Evolutionary conservation across 257 asterid species (phyloP).

Genomic region (Solanum pinnatisectum): DNA sequence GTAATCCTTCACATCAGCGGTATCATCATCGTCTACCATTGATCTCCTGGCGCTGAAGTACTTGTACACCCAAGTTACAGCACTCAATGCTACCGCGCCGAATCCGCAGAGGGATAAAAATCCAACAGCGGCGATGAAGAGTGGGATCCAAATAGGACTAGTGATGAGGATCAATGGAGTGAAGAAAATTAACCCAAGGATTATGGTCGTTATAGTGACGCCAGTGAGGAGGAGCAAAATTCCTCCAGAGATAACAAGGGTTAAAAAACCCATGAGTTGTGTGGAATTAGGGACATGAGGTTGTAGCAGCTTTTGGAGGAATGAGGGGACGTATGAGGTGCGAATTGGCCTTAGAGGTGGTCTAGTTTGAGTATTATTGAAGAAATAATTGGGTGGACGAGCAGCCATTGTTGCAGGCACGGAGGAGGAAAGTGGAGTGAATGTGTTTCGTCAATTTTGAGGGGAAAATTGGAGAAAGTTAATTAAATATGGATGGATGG

Average conservation of each 20-base stretch:
- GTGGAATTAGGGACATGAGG: constrained; percentile 51
- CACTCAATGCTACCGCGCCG: constrained; percentile 13
- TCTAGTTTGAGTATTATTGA: not conserved
- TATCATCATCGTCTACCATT: constrained; percentile 26
- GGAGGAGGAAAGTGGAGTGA: not conserved
- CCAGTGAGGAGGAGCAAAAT: constrained; percentile 73
- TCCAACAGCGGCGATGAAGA: constrained; percentile 38
- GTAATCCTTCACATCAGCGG: constrained; percentile 60
- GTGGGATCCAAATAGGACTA: constrained; percentile 81
- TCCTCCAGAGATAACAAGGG: constrained; percentile 65
- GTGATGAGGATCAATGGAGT: constrained; percentile 60
- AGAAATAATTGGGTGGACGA: not conserved
- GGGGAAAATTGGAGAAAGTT: not conserved
- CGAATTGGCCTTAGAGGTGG: not conserved
- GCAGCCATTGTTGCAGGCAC: not conserved
- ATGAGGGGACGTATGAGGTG: not conserved
- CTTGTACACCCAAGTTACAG: constrained; percentile 2
- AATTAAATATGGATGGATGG: not conserved
- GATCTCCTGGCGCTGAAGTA: constrained; percentile 56
- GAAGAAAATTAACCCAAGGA: constrained; percentile 48
- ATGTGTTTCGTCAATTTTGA: not conserved
- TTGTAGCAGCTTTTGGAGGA: constrained; percentile 39
- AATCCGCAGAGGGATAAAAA: constrained; percentile 38
- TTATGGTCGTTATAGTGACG: constrained; percentile 51
- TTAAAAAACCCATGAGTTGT: constrained; percentile 56